These are phyloP conservation scores for Turritis glabra DNA, from an alignment of 345 rosid species.

Conservation along the genomic window DNA sequence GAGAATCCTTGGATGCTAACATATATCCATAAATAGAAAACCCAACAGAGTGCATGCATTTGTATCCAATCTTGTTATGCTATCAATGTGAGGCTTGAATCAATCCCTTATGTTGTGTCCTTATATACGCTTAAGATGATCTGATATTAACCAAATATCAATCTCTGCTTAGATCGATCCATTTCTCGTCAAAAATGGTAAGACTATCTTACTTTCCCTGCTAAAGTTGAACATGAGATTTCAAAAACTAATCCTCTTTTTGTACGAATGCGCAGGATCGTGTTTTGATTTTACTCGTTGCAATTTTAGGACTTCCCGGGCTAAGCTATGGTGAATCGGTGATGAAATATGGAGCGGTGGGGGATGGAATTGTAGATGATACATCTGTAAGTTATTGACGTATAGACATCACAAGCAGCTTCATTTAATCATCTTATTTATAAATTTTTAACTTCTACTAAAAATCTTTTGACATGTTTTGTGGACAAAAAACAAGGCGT, in stretches of 20 bases:
- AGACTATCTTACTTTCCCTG: neutral
- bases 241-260: neutral
- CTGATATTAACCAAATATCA: neutral
- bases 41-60: slow-evolving; percentile 13
- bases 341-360: slow-evolving; percentile 34
- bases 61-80: neutral
- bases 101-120: neutral
- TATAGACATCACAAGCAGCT: neutral
- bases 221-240: neutral
- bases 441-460: neutral
- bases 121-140: neutral
- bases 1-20: neutral
- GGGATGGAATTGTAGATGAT: slow-evolving; percentile 33
- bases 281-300: neutral
- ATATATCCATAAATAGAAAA: neutral
- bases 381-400: slow-evolving; percentile 24
- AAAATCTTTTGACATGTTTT: neutral
- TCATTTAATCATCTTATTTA: neutral
- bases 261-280: slow-evolving; percentile 8
- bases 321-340: slow-evolving; percentile 30
- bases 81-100: slow-evolving; percentile 6
- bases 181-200: slow-evolving; percentile 13
- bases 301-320: neutral
- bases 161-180: neutral
- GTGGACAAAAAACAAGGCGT: slow-evolving; percentile 37